phyloP scores from a whole-genome alignment of 805 yeast species.

The Yarrowia yakushimensis region DNA sequence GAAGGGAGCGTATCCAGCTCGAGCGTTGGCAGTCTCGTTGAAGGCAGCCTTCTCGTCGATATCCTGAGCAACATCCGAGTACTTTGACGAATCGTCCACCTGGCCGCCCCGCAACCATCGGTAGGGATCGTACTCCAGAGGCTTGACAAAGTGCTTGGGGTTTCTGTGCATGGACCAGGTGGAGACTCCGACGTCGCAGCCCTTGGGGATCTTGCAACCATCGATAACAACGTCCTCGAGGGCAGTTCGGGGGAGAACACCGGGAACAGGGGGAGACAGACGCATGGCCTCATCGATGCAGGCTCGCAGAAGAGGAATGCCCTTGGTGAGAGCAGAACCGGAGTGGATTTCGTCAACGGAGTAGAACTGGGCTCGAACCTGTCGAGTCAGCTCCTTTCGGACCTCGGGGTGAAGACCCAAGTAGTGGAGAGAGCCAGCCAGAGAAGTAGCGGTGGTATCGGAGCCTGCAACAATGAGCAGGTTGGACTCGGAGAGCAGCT shows the following conservation, averaged over 20 bases:
- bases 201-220: conserved; percentile 27
- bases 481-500: conserved; percentile 29
- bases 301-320: conserved; percentile 28
- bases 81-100: conserved; percentile 11
- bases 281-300: conserved; percentile 30
- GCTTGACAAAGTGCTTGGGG: conserved; percentile 24
- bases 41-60: neutral
- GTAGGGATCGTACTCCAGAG: conserved; percentile 26
- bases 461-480: conserved; percentile 29
- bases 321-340: conserved; percentile 15
- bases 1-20: conserved; percentile 28
- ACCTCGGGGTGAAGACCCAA: conserved; percentile 25
- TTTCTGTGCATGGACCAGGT: conserved; percentile 25
- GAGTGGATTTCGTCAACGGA: conserved; percentile 27
- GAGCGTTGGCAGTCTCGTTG: conserved; percentile 19
- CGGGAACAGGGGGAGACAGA: conserved; percentile 29
- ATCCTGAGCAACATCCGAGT: neutral
- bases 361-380: conserved; percentile 17
- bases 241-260: conserved; percentile 28
- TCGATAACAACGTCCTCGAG: conserved; percentile 24
- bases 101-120: conserved; percentile 27
- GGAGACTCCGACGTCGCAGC: conserved; percentile 27
- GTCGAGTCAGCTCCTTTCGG: conserved; percentile 21
- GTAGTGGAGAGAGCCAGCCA: conserved; percentile 27
- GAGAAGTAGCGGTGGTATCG: conserved; percentile 29